Evolutionary conservation across 495 filamentous ascomycete species (phyloP), one percentile per base, ranked within the genome.

Genomic region (Acidiella bohemica): DNA sequence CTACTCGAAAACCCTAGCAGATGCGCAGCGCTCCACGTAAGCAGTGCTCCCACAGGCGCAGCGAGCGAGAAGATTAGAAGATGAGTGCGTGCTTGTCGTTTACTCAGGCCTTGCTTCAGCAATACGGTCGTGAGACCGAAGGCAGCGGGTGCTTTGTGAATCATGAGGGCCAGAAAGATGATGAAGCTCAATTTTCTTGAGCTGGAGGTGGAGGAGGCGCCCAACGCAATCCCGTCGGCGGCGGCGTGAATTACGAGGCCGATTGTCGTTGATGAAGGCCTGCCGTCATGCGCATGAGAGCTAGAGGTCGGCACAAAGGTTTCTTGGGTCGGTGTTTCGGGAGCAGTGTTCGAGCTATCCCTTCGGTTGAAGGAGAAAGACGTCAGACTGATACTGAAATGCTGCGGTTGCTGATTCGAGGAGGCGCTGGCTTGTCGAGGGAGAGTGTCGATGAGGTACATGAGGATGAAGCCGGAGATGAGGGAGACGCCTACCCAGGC

Each of bases 221-320:
- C 90, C 51, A 97, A 75, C 0, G 90, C 90, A 33, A 97, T 93
- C 3, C 90, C 90, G 47, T 97, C 90, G n/a, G 90, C 90, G 7
- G 81, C 80, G 1, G 92, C 84, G 50, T 97, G 90, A 44, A 97
- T 96, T n/a, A 95, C 81, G 20, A 97, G 66, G 0, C 90, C 90
- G 0, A 79, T 78, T 11, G 90, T 97, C 0, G 87, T 96, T 14
- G 92, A 37, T 56, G 50, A n/a, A 54, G 64, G 32, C 54, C 64
- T 16, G 29, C 33, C 17, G 33, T 31, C 20, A 54, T 48, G 62
- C 33, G 55, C 63, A 10, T 21, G 32, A 26, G 45, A 32, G 21
- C 57, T 49, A 1, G 59, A 48, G 14, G 26, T 49, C 34, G 50
- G 50, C 28, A 7, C 20, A 22, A 13, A 24, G 0, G 55, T 59